Conservation (phyloP, 1,284 basidiomycete species). For the Trametes hirsuta region DNA sequence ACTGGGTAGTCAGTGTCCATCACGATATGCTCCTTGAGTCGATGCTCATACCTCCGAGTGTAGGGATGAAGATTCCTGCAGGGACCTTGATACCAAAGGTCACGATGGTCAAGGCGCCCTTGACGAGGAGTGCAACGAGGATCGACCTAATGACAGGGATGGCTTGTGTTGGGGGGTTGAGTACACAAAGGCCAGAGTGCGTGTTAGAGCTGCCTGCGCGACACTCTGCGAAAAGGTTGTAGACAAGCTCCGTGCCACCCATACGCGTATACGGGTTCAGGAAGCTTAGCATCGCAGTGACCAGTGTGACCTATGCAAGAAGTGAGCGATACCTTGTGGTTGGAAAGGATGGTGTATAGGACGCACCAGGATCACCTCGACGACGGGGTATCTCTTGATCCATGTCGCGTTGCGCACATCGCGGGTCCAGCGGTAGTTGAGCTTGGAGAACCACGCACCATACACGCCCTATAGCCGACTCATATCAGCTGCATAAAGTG, state of each 20-base stretch:
- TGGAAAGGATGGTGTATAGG: neutral
- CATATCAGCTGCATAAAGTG: neutral
- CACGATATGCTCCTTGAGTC: no score
- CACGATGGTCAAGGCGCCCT: constrained; percentile 83
- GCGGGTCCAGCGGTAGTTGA: constrained; percentile 90
- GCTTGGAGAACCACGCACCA: constrained; percentile 91
- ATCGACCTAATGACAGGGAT: constrained; percentile 72
- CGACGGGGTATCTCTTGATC: constrained; percentile 78
- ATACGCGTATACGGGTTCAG: constrained; percentile 91
- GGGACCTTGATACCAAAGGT: constrained; percentile 96
- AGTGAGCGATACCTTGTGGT: constrained; percentile 7
- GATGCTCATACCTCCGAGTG: constrained; percentile 61
- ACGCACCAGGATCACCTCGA: constrained; percentile 84
- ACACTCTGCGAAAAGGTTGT: constrained; percentile 90
- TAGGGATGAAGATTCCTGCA: constrained; percentile 97
- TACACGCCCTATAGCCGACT: constrained; percentile 72
- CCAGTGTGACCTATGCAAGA: constrained; percentile 65
- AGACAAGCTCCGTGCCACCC: constrained; percentile 94
- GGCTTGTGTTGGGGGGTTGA: constrained; percentile 66
- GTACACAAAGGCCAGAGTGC: constrained; percentile 74
- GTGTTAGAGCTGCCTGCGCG: constrained; percentile 54
- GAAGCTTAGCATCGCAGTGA: constrained; percentile 82
- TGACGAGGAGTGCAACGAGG: constrained; percentile 77
- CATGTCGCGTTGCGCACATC: constrained; percentile 82
- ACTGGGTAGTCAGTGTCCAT: neutral